Evolutionary conservation across 495 filamentous ascomycete genomes (phyloP).

Genomic region (Baudoinia panamericana): DNA sequence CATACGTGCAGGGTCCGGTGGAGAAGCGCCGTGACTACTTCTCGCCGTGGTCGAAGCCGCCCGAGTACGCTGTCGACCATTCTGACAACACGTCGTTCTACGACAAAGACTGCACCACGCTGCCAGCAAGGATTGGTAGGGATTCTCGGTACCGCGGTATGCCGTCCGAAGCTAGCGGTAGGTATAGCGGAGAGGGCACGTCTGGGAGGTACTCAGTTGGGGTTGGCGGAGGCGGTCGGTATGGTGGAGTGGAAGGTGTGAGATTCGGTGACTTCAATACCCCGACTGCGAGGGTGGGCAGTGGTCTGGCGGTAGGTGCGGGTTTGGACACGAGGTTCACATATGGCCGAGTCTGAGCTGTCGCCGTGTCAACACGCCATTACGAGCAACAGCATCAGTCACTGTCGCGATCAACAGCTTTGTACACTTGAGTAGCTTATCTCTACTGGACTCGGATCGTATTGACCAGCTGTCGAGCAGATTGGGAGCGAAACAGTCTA

Average conservation of each 20-base stretch:
- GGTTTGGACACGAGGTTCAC: conserved; percentile 5
- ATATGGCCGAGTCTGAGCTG: too few relatives aligned
- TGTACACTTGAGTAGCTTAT: too few relatives aligned
- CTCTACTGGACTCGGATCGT: too few relatives aligned
- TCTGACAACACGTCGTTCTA: conserved; percentile 20
- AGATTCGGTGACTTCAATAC: conserved; percentile 7
- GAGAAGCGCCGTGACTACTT: conserved; percentile 22
- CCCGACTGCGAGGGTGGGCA: background rate
- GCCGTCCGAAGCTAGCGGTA: background rate
- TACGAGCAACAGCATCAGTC: too few relatives aligned
- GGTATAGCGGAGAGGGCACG: conserved; percentile 1
- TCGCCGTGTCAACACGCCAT: too few relatives aligned
- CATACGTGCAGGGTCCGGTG: conserved; percentile 19
- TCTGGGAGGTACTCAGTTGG: conserved; percentile 1
- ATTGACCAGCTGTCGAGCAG: too few relatives aligned
- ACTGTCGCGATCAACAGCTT: too few relatives aligned
- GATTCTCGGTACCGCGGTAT: conserved; percentile 17
- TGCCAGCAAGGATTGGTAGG: conserved; percentile 17
- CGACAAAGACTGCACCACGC: conserved; percentile 18
- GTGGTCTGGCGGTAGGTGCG: conserved; percentile 2
- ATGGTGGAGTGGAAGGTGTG: conserved; percentile 11
- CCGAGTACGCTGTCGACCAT: conserved; percentile 21
- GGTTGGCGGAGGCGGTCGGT: too few relatives aligned
- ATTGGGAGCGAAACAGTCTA: too few relatives aligned
- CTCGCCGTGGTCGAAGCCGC: conserved; percentile 11